A percentile compares a stretch with the other conserved stretches of the same genome.
Evolutionary conservation across 2,329 filamentous ascomycete genomes (phyloP).

Genomic region (Monilinia fructicola): DNA sequence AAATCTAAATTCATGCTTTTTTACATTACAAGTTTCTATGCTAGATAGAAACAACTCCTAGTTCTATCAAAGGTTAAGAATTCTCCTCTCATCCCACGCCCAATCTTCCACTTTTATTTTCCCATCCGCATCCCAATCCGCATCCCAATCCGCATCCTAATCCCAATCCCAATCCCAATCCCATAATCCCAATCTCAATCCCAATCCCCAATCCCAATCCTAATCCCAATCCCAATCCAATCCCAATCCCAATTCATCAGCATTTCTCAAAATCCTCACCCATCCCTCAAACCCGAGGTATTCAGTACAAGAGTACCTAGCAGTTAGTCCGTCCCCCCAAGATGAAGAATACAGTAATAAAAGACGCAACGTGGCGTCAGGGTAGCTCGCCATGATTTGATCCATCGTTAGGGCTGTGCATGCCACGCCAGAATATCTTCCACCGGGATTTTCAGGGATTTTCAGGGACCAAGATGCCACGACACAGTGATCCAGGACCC

Average conservation of each 20-base stretch:
- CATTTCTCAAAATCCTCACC: not conserved
- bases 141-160: too few relatives aligned
- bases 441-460: constrained; percentile 3
- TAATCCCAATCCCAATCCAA: too few relatives aligned
- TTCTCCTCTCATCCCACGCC: not conserved
- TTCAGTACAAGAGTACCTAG: too few relatives aligned
- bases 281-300: too few relatives aligned
- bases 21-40: too few relatives aligned
- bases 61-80: not conserved
- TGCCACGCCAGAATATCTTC: not conserved
- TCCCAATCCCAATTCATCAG: too few relatives aligned
- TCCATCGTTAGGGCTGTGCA: constrained; percentile 24
- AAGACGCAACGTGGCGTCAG: constrained; percentile 17
- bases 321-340: not conserved
- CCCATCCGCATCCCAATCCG: not conserved
- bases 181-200: too few relatives aligned
- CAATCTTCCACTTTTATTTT: not conserved
- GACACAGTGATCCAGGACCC: not conserved
- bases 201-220: too few relatives aligned
- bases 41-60: not conserved
- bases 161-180: too few relatives aligned
- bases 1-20: not conserved
- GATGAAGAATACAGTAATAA: not conserved
- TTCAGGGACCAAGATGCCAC: not conserved
- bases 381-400: constrained; percentile 13